Percentiles rank a stretch among this genome's conserved stretches.
These are phyloP conservation scores for Camelina hispida DNA, from an alignment of 345 rosid genomes.

Conservation along the genomic window DNA sequence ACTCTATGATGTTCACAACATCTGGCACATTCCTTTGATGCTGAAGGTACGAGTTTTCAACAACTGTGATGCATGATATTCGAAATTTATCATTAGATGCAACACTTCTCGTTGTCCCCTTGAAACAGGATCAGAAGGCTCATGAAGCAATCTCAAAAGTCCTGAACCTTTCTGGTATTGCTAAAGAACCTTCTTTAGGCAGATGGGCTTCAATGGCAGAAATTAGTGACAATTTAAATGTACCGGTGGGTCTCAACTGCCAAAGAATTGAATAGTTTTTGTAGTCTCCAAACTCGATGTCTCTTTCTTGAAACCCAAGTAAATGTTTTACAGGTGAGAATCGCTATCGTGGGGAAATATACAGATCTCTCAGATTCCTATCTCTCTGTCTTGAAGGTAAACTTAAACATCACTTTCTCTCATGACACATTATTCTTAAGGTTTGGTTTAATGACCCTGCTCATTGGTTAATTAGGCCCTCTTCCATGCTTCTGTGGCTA, in stretches of 20 bases:
- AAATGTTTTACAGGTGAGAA: slow-evolving; percentile 65
- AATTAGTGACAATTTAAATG: slow-evolving; percentile 66
- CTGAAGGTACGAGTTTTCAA: slow-evolving; percentile 56
- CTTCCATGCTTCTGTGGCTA: slow-evolving; percentile 80
- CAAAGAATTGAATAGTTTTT: background rate
- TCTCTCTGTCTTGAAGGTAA: slow-evolving; percentile 81
- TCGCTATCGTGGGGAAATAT: slow-evolving; percentile 93
- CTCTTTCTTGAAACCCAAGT: slow-evolving; percentile 16
- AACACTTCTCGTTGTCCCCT: background rate
- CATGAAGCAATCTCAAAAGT: slow-evolving; percentile 72
- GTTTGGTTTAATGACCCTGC: background rate
- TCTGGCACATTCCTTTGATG: slow-evolving; percentile 91
- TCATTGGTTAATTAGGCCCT: slow-evolving; percentile 64
- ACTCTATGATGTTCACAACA: slow-evolving; percentile 84
- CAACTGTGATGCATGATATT: background rate
- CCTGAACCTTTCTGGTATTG: slow-evolving; percentile 59
- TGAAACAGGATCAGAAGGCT: slow-evolving; percentile 80
- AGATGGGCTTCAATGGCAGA: slow-evolving; percentile 62
- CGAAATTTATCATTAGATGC: background rate
- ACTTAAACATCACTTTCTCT: slow-evolving; percentile 2
- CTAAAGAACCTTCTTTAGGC: slow-evolving; percentile 62
- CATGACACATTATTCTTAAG: background rate
- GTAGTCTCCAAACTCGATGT: background rate
- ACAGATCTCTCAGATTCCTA: slow-evolving; percentile 85
- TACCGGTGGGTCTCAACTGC: slow-evolving; percentile 60